These are phyloP conservation scores for Nothomitra cinnamomea DNA, from an alignment of 2,329 filamentous ascomycete species.

Conservation along the genomic window DNA sequence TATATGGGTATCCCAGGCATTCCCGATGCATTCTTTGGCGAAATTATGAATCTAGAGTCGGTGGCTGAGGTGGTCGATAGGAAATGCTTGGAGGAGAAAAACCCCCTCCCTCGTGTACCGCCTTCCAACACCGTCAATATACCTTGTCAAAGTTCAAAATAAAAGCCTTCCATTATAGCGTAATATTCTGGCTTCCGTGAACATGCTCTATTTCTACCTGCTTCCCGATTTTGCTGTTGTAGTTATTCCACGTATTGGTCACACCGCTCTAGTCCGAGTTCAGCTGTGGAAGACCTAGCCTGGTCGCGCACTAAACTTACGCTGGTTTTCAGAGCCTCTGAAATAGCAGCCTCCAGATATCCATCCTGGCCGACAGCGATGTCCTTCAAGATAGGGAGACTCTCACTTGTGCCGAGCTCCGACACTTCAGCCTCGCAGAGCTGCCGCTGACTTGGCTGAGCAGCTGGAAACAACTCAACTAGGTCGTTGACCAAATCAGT, in stretches of 20 bases:
- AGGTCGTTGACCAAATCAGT: constrained; percentile 15
- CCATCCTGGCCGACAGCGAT: constrained; percentile 1
- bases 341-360: constrained; percentile 4
- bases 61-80: constrained; percentile 14
- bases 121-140: too few relatives aligned
- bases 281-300: too few relatives aligned
- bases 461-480: constrained; percentile 16
- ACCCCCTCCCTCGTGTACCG: too few relatives aligned
- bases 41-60: constrained; percentile 12
- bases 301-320: too few relatives aligned
- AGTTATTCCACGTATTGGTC: too few relatives aligned
- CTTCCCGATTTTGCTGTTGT: too few relatives aligned
- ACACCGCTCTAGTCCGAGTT: too few relatives aligned
- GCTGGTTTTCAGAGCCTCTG: constrained; percentile 3
- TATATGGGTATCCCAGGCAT: constrained; percentile 15
- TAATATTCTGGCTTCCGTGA: too few relatives aligned
- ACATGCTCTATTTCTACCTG: too few relatives aligned
- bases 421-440: constrained; percentile 14
- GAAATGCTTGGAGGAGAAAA: constrained; percentile 13
- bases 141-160: too few relatives aligned
- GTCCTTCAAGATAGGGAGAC: constrained; percentile 3
- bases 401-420: constrained; percentile 5
- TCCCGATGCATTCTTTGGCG: constrained; percentile 14
- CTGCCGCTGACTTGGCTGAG: constrained; percentile 10
- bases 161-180: too few relatives aligned